A percentile compares a stretch with the other conserved stretches of the same genome.
Conservation (phyloP, 345 rosid genomes). For the Populus davidiana region DNA sequence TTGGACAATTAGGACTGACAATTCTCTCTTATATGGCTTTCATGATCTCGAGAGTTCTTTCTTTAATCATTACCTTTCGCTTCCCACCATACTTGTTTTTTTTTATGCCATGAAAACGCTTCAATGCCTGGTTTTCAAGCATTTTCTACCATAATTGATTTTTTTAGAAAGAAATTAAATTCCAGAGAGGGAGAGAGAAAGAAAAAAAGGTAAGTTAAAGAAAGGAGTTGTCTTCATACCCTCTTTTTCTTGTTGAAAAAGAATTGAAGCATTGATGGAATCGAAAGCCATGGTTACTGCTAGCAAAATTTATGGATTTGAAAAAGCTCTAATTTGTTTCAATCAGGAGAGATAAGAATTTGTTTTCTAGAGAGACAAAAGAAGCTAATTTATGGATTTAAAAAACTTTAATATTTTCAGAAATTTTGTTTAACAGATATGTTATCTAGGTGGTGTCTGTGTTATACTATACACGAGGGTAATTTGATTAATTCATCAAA, state of each 20-base stretch:
- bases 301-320: neutral
- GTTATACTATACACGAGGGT: no score
- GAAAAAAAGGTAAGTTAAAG: neutral
- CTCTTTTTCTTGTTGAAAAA: slow-evolving; percentile 68
- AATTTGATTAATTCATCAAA: no score
- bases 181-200: neutral
- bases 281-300: slow-evolving; percentile 56
- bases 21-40: slow-evolving; percentile 18
- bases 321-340: slow-evolving; percentile 50
- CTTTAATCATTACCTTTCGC: slow-evolving; percentile 27
- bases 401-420: no score
- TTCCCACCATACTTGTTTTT: neutral
- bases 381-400: no score
- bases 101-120: no score
- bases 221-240: slow-evolving; percentile 29
- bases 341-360: neutral
- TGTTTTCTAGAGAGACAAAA: slow-evolving; percentile 24
- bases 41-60: slow-evolving; percentile 3
- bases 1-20: slow-evolving; percentile 12
- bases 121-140: no score
- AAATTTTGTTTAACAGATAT: no score
- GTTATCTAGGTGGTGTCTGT: no score
- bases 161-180: no score
- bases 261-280: slow-evolving; percentile 53
- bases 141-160: neutral